These are phyloP conservation scores for Coprinellus micaceus DNA, from an alignment of 768 basidiomycete genomes.

Conservation along the genomic window DNA sequence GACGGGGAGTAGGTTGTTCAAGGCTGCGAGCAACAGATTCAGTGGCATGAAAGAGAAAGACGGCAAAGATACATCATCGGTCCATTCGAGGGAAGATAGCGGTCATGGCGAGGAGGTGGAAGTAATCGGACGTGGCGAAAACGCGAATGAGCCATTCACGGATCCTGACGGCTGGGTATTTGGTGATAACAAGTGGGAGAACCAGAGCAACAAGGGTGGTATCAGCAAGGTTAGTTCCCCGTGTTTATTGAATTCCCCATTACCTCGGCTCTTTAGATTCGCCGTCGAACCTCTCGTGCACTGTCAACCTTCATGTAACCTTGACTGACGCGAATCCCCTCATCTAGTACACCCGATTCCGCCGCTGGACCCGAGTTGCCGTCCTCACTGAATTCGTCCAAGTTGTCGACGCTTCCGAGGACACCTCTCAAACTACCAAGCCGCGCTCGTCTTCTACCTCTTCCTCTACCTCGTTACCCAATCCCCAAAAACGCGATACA, in stretches of 20 bases:
- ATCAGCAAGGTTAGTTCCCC: slow-evolving; percentile 66
- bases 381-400: slow-evolving; percentile 71
- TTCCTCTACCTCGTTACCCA: background rate
- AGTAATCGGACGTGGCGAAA: slow-evolving; percentile 26
- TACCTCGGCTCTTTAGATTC: no score
- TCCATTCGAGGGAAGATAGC: slow-evolving; percentile 14
- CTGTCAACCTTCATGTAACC: no score
- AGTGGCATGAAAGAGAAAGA: slow-evolving; percentile 34
- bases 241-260: background rate
- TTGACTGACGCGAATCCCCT: background rate
- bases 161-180: slow-evolving; percentile 93
- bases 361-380: slow-evolving; percentile 86
- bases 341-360: slow-evolving; percentile 74
- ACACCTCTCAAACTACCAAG: background rate
- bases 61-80: background rate
- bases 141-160: slow-evolving; percentile 51
- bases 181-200: slow-evolving; percentile 95
- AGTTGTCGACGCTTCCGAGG: slow-evolving; percentile 29
- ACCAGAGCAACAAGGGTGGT: slow-evolving; percentile 66
- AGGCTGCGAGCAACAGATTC: slow-evolving; percentile 44
- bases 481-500: background rate
- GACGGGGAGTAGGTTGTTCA: slow-evolving; percentile 41
- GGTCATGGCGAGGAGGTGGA: slow-evolving; percentile 28
- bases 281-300: no score
- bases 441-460: background rate